Conservation (phyloP, 768 basidiomycete species). For the Leccinellum luteum region DNA sequence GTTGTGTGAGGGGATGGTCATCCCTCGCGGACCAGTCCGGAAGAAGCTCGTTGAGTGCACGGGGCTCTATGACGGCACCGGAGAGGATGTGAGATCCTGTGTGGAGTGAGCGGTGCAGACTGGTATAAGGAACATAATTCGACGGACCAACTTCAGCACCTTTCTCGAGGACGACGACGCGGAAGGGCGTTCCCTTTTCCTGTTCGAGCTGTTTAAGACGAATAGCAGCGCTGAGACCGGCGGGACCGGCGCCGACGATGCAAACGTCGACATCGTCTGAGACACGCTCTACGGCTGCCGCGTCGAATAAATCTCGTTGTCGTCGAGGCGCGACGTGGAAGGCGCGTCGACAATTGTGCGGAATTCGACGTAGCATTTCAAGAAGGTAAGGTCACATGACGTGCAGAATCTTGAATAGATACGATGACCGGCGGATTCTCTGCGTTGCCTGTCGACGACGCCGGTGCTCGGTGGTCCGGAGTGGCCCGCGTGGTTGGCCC, state of each 20-base stretch:
- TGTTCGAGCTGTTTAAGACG: slow-evolving; percentile 89
- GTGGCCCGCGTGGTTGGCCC: slow-evolving; percentile 56
- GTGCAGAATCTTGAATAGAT: not conserved
- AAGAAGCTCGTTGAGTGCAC: slow-evolving; percentile 85
- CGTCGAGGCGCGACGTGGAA: no score
- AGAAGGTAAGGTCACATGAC: not conserved
- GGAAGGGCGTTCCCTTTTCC: slow-evolving; percentile 55
- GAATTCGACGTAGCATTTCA: no score
- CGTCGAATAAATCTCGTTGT: no score
- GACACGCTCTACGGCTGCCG: slow-evolving; percentile 60
- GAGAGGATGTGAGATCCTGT: slow-evolving; percentile 92
- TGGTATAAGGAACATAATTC: not conserved
- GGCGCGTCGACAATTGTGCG: no score
- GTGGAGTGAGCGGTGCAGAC: not conserved
- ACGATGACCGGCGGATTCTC: slow-evolving; percentile 45
- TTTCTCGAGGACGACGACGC: slow-evolving; percentile 95
- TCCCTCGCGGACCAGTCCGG: slow-evolving; percentile 72
- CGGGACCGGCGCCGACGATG: slow-evolving; percentile 95
- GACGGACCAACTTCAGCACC: slow-evolving; percentile 85
- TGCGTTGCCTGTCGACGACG: slow-evolving; percentile 40
- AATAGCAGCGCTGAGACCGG: slow-evolving; percentile 94
- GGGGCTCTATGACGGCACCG: slow-evolving; percentile 92
- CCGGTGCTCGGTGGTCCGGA: slow-evolving; percentile 41
- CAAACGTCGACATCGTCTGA: slow-evolving; percentile 94
- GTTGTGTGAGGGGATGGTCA: slow-evolving; percentile 78